These are phyloP conservation scores for Vanderwaltozyma polyspora DNA, from an alignment of 805 yeast species.

Conservation along the genomic window DNA sequence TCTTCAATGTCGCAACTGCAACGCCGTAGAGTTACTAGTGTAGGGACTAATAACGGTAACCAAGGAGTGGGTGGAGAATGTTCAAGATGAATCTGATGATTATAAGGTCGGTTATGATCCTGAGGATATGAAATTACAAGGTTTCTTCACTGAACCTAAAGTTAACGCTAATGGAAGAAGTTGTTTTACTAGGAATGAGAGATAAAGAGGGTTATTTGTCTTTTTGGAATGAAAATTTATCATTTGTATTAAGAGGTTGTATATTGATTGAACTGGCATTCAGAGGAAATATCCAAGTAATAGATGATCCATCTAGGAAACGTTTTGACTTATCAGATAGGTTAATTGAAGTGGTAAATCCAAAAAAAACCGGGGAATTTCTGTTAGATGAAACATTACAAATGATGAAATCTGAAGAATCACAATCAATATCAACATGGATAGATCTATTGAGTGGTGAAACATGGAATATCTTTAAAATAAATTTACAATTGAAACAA, in stretches of 20 bases:
- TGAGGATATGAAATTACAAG: slow-evolving; percentile 33
- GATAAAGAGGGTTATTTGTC: slow-evolving; percentile 94
- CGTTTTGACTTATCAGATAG: slow-evolving; percentile 83
- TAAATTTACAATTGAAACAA: slow-evolving; percentile 90
- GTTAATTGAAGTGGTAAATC: slow-evolving; percentile 75
- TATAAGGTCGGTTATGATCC: slow-evolving; percentile 80
- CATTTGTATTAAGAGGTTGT: slow-evolving; percentile 92
- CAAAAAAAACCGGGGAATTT: slow-evolving; percentile 86
- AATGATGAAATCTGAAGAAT: slow-evolving; percentile 76
- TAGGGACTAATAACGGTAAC: slow-evolving; percentile 4
- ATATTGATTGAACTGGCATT: slow-evolving; percentile 85
- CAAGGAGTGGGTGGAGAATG: slow-evolving; percentile 4
- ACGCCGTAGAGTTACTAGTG: slow-evolving; percentile 57
- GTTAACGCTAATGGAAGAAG: slow-evolving; percentile 93
- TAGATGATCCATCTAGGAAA: slow-evolving; percentile 85
- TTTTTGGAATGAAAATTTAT: slow-evolving; percentile 96
- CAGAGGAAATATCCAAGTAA: slow-evolving; percentile 77
- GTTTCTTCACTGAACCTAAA: slow-evolving; percentile 42
- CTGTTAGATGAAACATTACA: slow-evolving; percentile 86
- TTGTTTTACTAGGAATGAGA: slow-evolving; percentile 80
- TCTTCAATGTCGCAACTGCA: slow-evolving; percentile 59
- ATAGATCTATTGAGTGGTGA: slow-evolving; percentile 89
- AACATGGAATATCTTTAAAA: slow-evolving; percentile 94
- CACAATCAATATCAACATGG: slow-evolving; percentile 79
- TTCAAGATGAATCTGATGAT: neutral